Evolutionary conservation across 495 filamentous ascomycete genomes (phyloP), one percentile per base, ranked within the genome.

Genomic region (Penicillium egyptiacum): DNA sequence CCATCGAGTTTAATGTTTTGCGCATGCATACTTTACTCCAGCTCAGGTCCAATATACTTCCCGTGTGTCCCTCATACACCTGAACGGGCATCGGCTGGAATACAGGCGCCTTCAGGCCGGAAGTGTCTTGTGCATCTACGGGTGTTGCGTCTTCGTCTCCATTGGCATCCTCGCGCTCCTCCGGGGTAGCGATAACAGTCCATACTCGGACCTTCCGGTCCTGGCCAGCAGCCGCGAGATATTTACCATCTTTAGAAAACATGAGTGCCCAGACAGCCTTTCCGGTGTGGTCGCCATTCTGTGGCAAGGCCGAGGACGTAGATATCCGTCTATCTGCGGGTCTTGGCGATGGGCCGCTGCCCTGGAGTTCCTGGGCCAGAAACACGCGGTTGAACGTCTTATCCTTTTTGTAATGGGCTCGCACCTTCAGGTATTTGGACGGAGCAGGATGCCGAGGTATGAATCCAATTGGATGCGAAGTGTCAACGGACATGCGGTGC

Each of bases 181-280:
- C 88, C 8, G 84, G 77, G 1, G 86, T 91, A 11, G 90, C 83
- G 19, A 99, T 84, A 7, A 98, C 94, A 0, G 86, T 84, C 93
- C 93, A 99, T 35, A 98, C 83, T 40, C 95, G 80, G 5, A 99
- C 88, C 28, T 93, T 81, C 48, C 83, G 82, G 67, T 98, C 95
- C 60, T 91, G 88, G 3, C 94, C 94, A 12, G 86, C 95, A 19
- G 91, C 89, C 12, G 94, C 94, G 10, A 99, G 77, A 70, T 92
- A 96, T 66, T 81, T 90, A 12, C 94, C 94, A 76, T 98, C 94
- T 46, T 88, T 91, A 59, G 92, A 97, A 61, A 97, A 97, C 58
- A 90, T 88, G 60, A 90, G 82, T 5, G 94, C 87, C 94, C 94
- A 99, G 30, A 96, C 83, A 4, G 94, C 91, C 57, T 71, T 72